Evolutionary conservation across 176 grass and related monocot species (phyloP).

Genomic region (Poa pratensis): DNA sequence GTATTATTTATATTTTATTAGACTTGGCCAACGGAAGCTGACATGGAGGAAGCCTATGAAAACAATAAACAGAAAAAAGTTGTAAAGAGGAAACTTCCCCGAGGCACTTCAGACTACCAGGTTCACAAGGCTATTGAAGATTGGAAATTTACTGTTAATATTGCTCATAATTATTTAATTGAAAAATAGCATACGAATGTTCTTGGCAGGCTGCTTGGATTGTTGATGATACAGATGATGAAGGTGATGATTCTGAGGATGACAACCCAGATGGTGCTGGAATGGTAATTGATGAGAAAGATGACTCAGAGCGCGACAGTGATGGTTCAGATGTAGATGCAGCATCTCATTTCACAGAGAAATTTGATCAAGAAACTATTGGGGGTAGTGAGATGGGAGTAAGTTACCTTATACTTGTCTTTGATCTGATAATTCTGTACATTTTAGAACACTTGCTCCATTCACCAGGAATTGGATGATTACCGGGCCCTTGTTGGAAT

Average conservation of each 20-base stretch:
- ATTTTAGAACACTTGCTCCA: constrained; percentile 19
- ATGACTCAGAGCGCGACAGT: constrained; percentile 35
- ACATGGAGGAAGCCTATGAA: constrained; percentile 35
- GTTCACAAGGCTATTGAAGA: constrained; percentile 40
- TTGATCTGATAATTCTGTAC: constrained; percentile 27
- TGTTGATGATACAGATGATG: constrained; percentile 75
- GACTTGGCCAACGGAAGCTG: constrained; percentile 84
- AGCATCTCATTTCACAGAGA: constrained; percentile 59
- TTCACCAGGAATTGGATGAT: background rate
- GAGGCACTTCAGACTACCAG: constrained; percentile 95
- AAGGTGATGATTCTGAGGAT: constrained; percentile 61
- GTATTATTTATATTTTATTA: constrained; percentile 58
- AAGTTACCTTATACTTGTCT: constrained; percentile 51
- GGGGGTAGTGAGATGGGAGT: constrained; percentile 91
- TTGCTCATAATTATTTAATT: constrained; percentile 16
- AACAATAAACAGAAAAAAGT: constrained; percentile 71
- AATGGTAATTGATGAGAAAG: constrained; percentile 81
- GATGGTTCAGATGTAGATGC: constrained; percentile 73
- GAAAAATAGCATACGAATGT: constrained; percentile 33
- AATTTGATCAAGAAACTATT: constrained; percentile 76
- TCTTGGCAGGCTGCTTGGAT: constrained; percentile 90
- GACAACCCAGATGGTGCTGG: constrained; percentile 59
- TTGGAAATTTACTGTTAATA: constrained; percentile 19
- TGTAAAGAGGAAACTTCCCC: constrained; percentile 82
- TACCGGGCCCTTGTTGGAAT: background rate